Base-by-base conservation (phyloP, 2,329 filamentous ascomycete species). In the Akanthomyces uredinophilus region DNA sequence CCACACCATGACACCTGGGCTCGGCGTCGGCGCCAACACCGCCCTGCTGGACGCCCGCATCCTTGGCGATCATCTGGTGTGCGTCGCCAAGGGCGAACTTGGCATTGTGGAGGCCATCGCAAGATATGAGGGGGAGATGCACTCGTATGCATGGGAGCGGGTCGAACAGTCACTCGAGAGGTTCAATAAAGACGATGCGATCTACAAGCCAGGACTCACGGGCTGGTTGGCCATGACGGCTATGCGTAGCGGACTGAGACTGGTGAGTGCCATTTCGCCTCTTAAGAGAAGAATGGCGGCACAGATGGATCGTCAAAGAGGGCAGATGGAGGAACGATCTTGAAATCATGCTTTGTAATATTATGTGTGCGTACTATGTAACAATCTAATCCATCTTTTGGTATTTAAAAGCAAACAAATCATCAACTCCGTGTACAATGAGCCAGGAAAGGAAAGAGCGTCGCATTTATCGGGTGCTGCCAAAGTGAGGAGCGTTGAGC, bases 401-500 rank as follows among this genome's bases (percentile, higher is more conserved):
- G 57, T 60, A 60, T 60, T 37, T 41, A 8, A 56, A 20, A 44
- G 46, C n/a, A 24, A 41, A 58, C 22, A 41, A 59, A 47, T 35
- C 16, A 29, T 27, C 41, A 56, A 44, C 47, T 51, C 56, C 56
- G 43, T 59, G 35, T 32, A 59, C 35, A 51, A 51, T 51, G 18
- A 59, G 24, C 14, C 8, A 8, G 20, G 3, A 13, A 55, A 35
- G 32, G 7, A 35, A 35, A 35, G 6, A 29, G n/a, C 39, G n/a
- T 24, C 20, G 24, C 8, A 39, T 41, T 8, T 60, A 49, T 49
- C 35, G 14, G 35, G 51, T 54, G 37, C 22, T 54, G 11, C 35
- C 69, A 47, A 75, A 76, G 61, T 75, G 73, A 55, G 77, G 77
- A 27, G 77, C 70, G 67, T 79, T 78, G 55, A 79, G 68, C 29